Percentiles rank a stretch among this genome's conserved stretches.
These are phyloP conservation scores for Fagopyrum homotropicum DNA, from an alignment of 148 eudicot genomes.

Conservation along the genomic window DNA sequence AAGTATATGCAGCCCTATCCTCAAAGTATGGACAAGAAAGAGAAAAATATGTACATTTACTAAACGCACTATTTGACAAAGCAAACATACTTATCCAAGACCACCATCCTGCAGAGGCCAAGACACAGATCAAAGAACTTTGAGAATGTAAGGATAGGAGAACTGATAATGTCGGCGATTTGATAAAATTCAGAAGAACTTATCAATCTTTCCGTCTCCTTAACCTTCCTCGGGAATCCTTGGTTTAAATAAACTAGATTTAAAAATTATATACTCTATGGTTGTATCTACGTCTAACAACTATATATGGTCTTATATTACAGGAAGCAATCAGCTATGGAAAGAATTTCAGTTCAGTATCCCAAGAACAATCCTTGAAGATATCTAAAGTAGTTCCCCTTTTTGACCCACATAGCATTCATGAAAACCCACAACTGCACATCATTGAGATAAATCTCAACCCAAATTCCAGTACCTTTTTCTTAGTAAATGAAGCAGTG, in stretches of 20 bases:
- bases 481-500: slow-evolving; percentile 48
- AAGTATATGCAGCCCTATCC: neutral
- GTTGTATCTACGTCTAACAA: neutral
- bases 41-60: neutral
- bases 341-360: neutral
- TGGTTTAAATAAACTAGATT: neutral
- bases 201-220: neutral
- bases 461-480: slow-evolving; percentile 47
- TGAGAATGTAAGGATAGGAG: neutral
- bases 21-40: neutral
- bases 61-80: neutral
- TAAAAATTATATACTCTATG: neutral
- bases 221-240: neutral
- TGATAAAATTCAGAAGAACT: neutral
- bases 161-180: neutral
- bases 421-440: neutral
- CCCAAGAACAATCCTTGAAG: neutral
- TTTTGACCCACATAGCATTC: neutral
- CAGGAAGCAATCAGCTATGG: neutral
- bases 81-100: neutral
- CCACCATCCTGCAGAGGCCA: neutral
- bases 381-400: neutral
- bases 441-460: neutral
- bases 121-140: neutral
- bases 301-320: neutral